These are phyloP conservation scores for Bipolaris oryzae DNA, from an alignment of 2,329 filamentous ascomycete species.

Conservation along the genomic window DNA sequence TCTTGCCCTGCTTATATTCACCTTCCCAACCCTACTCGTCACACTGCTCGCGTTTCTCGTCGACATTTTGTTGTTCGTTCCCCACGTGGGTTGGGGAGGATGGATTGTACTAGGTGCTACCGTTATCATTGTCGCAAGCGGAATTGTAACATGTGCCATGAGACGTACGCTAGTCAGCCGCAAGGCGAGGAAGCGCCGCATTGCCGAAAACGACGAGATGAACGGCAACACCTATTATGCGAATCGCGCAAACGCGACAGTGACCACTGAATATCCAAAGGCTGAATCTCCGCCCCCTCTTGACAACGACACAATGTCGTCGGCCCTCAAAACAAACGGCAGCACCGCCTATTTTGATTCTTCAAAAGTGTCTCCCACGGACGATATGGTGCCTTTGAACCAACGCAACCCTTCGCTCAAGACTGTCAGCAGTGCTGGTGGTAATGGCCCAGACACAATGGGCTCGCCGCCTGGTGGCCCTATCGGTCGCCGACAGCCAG, in stretches of 20 bases:
- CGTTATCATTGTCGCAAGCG: conserved; percentile 79
- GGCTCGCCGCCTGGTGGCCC: conserved; percentile 46
- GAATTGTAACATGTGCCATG: conserved; percentile 92
- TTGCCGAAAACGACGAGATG: conserved; percentile 96
- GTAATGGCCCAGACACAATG: conserved; percentile 50
- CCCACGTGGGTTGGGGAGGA: conserved; percentile 90
- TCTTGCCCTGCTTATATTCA: conserved; percentile 81
- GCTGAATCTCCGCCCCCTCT: conserved; percentile 62
- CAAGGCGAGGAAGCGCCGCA: conserved; percentile 90
- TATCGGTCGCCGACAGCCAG: conserved; percentile 49
- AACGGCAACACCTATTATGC: conserved; percentile 88
- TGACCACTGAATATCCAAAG: conserved; percentile 51
- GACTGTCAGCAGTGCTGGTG: conserved; percentile 56
- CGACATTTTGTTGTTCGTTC: conserved; percentile 92
- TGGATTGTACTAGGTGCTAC: conserved; percentile 92
- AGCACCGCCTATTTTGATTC: conserved; percentile 71
- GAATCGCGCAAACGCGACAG: conserved; percentile 48
- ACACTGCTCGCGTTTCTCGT: conserved; percentile 88
- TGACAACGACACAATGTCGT: conserved; percentile 61
- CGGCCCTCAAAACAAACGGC: conserved; percentile 57
- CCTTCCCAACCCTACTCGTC: conserved; percentile 81
- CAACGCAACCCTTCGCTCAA: conserved; percentile 66
- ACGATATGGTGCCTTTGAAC: conserved; percentile 75
- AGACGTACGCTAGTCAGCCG: conserved; percentile 87
- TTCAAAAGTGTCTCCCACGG: conserved; percentile 63